Percentiles rank a stretch among this genome's conserved stretches.
Conservation (phyloP, 2,329 filamentous ascomycete genomes). For the Phaeosphaeriaceae sp. region DNA sequence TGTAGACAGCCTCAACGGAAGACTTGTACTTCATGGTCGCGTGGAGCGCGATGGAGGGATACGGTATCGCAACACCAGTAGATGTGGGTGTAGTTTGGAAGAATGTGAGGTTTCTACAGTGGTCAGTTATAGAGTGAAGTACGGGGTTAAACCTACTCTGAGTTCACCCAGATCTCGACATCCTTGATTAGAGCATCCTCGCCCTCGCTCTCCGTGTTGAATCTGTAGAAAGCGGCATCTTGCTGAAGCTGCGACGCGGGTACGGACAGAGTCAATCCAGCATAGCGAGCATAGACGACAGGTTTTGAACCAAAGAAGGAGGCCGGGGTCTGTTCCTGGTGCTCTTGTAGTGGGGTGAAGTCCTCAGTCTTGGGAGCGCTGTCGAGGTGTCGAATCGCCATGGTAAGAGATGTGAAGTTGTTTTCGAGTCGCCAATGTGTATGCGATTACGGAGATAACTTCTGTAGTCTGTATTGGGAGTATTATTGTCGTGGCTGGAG, state of each 20-base stretch:
- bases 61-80: slow-evolving; percentile 72
- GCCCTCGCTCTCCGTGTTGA: slow-evolving; percentile 46
- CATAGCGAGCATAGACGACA: slow-evolving; percentile 70
- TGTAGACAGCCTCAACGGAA: slow-evolving; percentile 42
- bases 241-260: slow-evolving; percentile 61
- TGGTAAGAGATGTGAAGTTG: slow-evolving; percentile 11
- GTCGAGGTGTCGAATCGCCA: slow-evolving; percentile 60
- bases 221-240: slow-evolving; percentile 54
- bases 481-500: not conserved
- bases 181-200: slow-evolving; percentile 41
- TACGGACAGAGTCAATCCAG: slow-evolving; percentile 65
- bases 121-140: slow-evolving; percentile 1
- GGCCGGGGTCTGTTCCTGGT: slow-evolving; percentile 74
- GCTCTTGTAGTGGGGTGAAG: slow-evolving; percentile 71
- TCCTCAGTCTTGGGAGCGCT: slow-evolving; percentile 63
- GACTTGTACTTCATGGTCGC: slow-evolving; percentile 68
- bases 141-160: slow-evolving; percentile 43
- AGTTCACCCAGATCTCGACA: slow-evolving; percentile 58
- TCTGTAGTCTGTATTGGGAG: not conserved
- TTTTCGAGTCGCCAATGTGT: not conserved
- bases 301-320: slow-evolving; percentile 76
- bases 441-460: not conserved
- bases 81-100: slow-evolving; percentile 64
- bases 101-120: slow-evolving; percentile 62
- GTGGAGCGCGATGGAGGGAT: slow-evolving; percentile 77